Percentiles rank a stretch among this genome's conserved stretches.
Evolutionary conservation across 2,329 filamentous ascomycete species (phyloP).

Genomic region (Penicillium sp.): DNA sequence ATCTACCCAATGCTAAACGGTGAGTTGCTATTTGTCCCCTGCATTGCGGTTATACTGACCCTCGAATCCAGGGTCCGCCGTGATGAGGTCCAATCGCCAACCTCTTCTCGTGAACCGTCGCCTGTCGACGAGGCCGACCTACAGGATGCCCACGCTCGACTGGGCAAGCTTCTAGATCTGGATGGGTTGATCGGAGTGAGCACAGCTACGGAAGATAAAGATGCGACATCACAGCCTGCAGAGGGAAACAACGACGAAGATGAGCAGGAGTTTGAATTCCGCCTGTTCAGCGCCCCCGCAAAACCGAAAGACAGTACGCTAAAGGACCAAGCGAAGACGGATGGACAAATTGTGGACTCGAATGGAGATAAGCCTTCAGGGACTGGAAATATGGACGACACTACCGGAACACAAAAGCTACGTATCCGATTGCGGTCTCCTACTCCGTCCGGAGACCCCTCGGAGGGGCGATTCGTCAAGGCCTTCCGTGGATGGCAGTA

Average conservation of each 20-base stretch:
- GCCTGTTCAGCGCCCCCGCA: conserved; percentile 41
- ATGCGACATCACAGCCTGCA: background rate
- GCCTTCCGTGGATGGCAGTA: conserved; percentile 47
- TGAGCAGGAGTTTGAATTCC: conserved; percentile 49
- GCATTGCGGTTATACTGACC: background rate
- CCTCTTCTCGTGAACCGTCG: conserved; percentile 34
- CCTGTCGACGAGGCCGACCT: conserved; percentile 32
- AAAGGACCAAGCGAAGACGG: background rate
- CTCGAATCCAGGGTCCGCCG: conserved; percentile 35
- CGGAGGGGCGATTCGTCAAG: conserved; percentile 43
- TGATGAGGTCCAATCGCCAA: conserved; percentile 37
- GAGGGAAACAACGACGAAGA: conserved; percentile 32
- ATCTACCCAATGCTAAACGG: conserved; percentile 41
- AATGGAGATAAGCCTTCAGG: background rate
- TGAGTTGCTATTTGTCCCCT: conserved; percentile 16
- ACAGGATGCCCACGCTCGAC: conserved; percentile 34
- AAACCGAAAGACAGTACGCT: conserved; percentile 16
- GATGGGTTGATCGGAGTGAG: conserved; percentile 25
- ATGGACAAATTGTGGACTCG: background rate
- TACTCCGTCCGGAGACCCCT: conserved; percentile 32
- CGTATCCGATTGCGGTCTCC: conserved; percentile 44
- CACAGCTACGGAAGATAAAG: conserved; percentile 7
- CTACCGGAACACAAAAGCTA: conserved; percentile 38
- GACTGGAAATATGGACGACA: background rate
- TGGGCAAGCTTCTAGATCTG: conserved; percentile 38